phyloP scores from a whole-genome alignment of 2,329 filamentous ascomycete genomes.

The Colletotrichum spaethianum region DNA sequence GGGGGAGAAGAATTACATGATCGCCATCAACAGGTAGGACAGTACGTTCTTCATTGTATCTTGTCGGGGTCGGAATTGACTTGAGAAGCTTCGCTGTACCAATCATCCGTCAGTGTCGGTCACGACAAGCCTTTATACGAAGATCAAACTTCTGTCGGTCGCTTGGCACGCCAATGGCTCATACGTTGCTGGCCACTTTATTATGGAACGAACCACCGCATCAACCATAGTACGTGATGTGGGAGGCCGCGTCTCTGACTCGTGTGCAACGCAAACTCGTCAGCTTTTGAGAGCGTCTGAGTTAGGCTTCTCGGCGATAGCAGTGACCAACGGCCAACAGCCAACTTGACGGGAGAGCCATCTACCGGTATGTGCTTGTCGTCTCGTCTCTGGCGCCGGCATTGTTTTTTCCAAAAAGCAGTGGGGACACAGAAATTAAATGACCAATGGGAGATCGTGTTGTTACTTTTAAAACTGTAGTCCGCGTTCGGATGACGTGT shows the following conservation, averaged over 20 bases:
- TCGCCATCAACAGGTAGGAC: conserved; percentile 24
- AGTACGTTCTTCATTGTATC: conserved; percentile 27
- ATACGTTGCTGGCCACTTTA: background rate
- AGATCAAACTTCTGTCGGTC: background rate
- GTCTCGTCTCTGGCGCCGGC: background rate
- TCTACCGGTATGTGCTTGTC: background rate
- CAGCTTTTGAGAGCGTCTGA: background rate
- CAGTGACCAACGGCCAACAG: background rate
- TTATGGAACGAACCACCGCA: background rate
- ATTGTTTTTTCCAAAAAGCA: no score
- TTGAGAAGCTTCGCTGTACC: background rate
- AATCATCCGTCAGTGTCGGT: background rate
- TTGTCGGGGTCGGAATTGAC: background rate
- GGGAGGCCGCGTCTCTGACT: background rate
- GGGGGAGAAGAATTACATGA: conserved; percentile 17
- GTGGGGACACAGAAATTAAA: background rate
- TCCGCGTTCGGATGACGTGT: conserved; percentile 1
- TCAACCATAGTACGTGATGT: background rate
- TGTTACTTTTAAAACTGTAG: background rate
- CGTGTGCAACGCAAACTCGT: background rate
- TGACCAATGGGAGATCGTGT: no score
- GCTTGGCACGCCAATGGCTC: background rate
- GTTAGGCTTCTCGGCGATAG: background rate
- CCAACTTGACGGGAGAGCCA: background rate
- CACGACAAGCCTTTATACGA: conserved; percentile 10